A percentile compares a stretch with the other conserved stretches of the same genome.
Conservation (phyloP, 352 stramenopile genomes). For the Pythium rishiriense region DNA sequence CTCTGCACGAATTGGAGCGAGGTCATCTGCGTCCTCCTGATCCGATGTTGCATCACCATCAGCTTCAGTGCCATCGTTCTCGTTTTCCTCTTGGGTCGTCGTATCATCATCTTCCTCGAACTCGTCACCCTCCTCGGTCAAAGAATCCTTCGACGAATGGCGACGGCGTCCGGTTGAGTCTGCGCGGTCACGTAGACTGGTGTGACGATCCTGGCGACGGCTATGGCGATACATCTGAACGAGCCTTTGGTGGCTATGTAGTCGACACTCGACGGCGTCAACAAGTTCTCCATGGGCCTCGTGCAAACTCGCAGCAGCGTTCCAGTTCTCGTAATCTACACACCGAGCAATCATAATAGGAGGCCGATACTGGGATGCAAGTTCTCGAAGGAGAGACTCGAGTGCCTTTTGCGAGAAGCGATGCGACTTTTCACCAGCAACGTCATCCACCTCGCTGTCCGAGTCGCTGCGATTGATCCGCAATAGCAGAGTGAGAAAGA, state of each 20-base stretch:
- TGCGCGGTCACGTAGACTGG: neutral
- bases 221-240: neutral
- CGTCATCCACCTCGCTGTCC: constrained; percentile 17
- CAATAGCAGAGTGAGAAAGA: constrained; percentile 74
- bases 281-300: constrained; percentile 80
- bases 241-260: constrained; percentile 59
- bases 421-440: neutral
- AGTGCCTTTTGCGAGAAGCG: constrained; percentile 28
- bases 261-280: constrained; percentile 79
- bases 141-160: constrained; percentile 35
- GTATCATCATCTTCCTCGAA: neutral
- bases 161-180: constrained; percentile 4
- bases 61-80: neutral
- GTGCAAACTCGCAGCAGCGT: constrained; percentile 70
- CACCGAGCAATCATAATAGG: constrained; percentile 77
- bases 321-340: constrained; percentile 84
- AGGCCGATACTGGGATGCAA: constrained; percentile 68
- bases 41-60: constrained; percentile 26
- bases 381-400: constrained; percentile 52
- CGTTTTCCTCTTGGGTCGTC: constrained; percentile 3
- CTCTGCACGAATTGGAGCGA: constrained; percentile 40
- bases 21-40: neutral
- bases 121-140: constrained; percentile 20
- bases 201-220: neutral
- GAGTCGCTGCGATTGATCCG: constrained; percentile 41